Base-by-base conservation (phyloP, 208 protist species). In the Acanthamoeba royreba region DNA sequence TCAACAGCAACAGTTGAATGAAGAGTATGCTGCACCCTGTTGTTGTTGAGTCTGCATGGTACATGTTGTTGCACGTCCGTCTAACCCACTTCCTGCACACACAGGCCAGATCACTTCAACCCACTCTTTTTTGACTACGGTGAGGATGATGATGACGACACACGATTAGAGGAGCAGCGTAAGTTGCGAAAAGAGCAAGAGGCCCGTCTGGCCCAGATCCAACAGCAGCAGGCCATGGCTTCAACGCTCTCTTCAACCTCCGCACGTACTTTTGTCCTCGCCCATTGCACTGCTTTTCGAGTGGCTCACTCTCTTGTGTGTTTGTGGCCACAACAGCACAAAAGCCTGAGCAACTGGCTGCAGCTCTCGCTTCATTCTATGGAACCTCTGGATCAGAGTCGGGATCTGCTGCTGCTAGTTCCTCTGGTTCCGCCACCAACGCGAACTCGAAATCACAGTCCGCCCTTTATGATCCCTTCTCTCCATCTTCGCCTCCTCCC, bases 141-240 rank as follows among this genome's bases (percentile, higher is more conserved):
- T 8, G 79, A 88, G 13, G 79, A 88, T 25, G 79, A 88, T 33
- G 79, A 88, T 25, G 79, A 88, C n/a, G 79, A 88, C 47, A 88
- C 79, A 1, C 79, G 79, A 7, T 7, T 88, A 4, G 79, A 53
- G 31, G 79, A 88, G 40, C 79, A 88, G 33, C 19, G 49, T 43
- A 88, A 88, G 46, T 47, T 88, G 4, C 42, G 42, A 7, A 11
- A 63, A 31, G 79, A 88, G 33, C 79, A 88, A 5, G 79, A 88
- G 46, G 49, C 19, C 19, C 79, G 79, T 43, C 79, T 88, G 4
- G 31, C 35, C 31, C 77, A 86, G 8, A 28, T 13, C 35, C 38
- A 43, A 9, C 38, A 53, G 25, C 69, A 43, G 40, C 38, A 46
- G 38, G 40, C 33, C 25, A 13, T 8, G 38, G 1, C 31, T 17